These are phyloP conservation scores for Leucaena leucocephala DNA, from an alignment of 306 rosid genomes.

Conservation along the genomic window DNA sequence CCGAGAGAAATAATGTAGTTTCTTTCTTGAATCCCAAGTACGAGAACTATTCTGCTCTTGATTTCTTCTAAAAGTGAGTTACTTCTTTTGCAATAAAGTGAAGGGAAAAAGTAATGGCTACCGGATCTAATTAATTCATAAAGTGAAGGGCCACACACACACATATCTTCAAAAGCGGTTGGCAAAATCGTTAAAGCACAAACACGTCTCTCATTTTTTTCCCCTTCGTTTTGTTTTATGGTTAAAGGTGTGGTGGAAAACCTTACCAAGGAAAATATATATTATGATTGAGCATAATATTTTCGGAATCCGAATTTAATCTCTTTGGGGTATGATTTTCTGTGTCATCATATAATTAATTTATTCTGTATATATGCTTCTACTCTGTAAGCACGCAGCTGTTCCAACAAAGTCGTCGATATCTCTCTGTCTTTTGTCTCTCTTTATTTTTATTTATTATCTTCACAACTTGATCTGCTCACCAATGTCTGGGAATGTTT, in stretches of 20 bases:
- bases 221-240: constrained; percentile 14
- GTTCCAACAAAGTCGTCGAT: constrained; percentile 8
- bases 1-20: neutral
- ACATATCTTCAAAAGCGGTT: constrained; percentile 53
- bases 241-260: constrained; percentile 33
- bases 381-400: constrained; percentile 35
- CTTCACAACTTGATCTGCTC: neutral
- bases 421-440: constrained; percentile 34
- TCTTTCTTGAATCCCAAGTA: constrained; percentile 8
- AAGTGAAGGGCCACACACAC: constrained; percentile 40
- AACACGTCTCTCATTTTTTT: too few relatives aligned
- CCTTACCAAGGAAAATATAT: neutral
- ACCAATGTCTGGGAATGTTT: neutral
- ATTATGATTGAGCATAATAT: constrained; percentile 25
- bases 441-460: neutral
- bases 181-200: neutral
- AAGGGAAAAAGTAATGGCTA: constrained; percentile 13
- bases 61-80: constrained; percentile 41
- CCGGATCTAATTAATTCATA: constrained; percentile 36
- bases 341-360: neutral
- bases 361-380: constrained; percentile 25
- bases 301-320: constrained; percentile 31
- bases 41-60: constrained; percentile 25
- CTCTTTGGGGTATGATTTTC: neutral
- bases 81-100: constrained; percentile 29